A percentile compares a stretch with the other conserved stretches of the same genome.
Conservation (phyloP, 352 stramenopile genomes). For the Phytopythium vexans region DNA sequence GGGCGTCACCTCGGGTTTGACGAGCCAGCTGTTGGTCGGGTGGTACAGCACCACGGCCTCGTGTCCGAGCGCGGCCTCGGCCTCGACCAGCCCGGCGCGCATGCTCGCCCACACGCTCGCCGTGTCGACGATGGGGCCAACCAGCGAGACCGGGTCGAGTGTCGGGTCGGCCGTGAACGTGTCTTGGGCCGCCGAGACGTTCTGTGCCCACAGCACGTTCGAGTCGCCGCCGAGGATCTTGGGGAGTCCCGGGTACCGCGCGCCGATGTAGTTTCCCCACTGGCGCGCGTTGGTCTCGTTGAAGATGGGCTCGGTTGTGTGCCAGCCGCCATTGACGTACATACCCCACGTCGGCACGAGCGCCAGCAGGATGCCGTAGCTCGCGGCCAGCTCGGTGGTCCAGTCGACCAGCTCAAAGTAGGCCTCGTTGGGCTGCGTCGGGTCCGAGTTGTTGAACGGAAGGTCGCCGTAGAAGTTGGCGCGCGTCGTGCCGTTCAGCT, state of each 20-base stretch:
- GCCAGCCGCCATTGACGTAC: conserved; percentile 9
- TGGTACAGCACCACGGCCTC: conserved; percentile 15
- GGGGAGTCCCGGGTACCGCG: conserved; percentile 12
- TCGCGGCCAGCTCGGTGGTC: conserved; percentile 14
- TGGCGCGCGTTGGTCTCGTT: conserved; percentile 11
- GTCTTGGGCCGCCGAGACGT: conserved; percentile 6
- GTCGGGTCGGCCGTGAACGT: conserved; percentile 10
- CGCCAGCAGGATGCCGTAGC: conserved; percentile 19
- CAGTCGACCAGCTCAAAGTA: conserved; percentile 25
- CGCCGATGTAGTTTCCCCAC: conserved; percentile 12
- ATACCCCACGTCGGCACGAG: conserved; percentile 12
- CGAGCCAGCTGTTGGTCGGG: conserved; percentile 8
- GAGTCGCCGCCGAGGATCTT: conserved; percentile 17
- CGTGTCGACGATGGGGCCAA: conserved; percentile 13
- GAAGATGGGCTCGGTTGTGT: conserved; percentile 9
- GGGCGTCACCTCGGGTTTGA: conserved; percentile 10
- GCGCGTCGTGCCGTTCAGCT: conserved; percentile 20
- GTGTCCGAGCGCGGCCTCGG: conserved; percentile 8
- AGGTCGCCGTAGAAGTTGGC: conserved; percentile 23
- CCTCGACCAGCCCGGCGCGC: conserved; percentile 8
- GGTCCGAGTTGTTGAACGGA: conserved; percentile 23
- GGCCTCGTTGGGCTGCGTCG: conserved; percentile 15
- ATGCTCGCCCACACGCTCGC: conserved; percentile 14
- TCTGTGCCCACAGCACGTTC: conserved; percentile 11
- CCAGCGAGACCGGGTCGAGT: conserved; percentile 4